phyloP scores from a whole-genome alignment of 257 asterid genomes.

The Cruciata laevipes region DNA sequence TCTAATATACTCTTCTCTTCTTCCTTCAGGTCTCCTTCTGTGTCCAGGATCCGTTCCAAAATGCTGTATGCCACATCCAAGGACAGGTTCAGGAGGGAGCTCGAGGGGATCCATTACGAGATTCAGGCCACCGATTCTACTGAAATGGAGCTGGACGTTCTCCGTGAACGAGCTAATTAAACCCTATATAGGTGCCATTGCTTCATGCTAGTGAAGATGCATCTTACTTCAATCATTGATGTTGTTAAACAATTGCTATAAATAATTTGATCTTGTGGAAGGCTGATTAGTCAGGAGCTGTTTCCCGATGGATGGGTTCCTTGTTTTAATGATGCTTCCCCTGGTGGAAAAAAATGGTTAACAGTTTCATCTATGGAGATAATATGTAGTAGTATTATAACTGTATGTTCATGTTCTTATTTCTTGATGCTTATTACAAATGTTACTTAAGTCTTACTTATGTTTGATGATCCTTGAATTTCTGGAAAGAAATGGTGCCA shows the following conservation, averaged over 20 bases:
- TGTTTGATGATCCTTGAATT: background rate
- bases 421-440: background rate
- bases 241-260: constrained; percentile 13
- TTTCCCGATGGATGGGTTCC: constrained; percentile 20
- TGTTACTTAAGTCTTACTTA: background rate
- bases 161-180: constrained; percentile 35
- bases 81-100: constrained; percentile 34
- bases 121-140: constrained; percentile 41
- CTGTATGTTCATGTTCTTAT: background rate
- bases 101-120: constrained; percentile 31
- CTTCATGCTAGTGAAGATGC: background rate
- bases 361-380: constrained; percentile 5
- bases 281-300: constrained; percentile 51
- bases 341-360: constrained; percentile 16
- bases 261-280: constrained; percentile 36
- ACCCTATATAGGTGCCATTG: background rate
- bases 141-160: constrained; percentile 40
- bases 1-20: background rate
- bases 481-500: background rate
- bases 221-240: background rate
- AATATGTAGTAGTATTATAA: background rate
- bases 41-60: constrained; percentile 33
- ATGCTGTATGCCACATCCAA: constrained; percentile 39
- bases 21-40: constrained; percentile 31
- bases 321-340: constrained; percentile 56